Evolutionary conservation across 805 yeast species (phyloP).

Genomic region (Wilhelminamyces savonicus): DNA sequence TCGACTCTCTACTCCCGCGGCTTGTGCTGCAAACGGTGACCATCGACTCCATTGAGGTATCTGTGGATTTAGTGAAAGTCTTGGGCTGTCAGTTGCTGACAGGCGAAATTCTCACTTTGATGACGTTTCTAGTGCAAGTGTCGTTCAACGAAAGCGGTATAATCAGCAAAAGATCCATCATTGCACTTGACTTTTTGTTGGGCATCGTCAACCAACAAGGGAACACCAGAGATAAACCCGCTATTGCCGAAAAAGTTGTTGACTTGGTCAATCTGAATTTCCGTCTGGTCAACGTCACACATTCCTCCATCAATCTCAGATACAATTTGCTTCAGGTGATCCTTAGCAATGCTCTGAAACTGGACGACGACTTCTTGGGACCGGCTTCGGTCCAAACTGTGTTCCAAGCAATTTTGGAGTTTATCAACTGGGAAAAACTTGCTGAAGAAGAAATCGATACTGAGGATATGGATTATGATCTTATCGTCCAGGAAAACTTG

Average conservation of each 20-base stretch:
- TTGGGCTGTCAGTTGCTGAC: conserved; percentile 37
- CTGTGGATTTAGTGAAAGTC: conserved; percentile 48
- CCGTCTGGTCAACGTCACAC: no score
- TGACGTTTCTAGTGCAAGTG: conserved; percentile 25
- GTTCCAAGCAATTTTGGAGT: conserved; percentile 2
- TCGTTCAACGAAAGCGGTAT: conserved; percentile 37
- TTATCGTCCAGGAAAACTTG: conserved; percentile 36
- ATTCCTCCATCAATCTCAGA: no score
- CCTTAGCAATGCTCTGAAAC: no score
- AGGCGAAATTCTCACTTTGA: conserved; percentile 24
- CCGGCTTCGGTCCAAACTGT: conserved; percentile 1
- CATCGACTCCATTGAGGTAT: conserved; percentile 56
- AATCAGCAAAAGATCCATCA: conserved; percentile 43
- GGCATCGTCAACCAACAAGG: no score
- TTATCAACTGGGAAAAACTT: conserved; percentile 3
- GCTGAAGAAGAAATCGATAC: conserved; percentile 5
- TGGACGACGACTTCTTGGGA: no score
- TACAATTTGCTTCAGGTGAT: conserved; percentile 7
- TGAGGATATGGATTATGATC: conserved; percentile 40
- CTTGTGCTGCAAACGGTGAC: conserved; percentile 27
- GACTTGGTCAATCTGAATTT: no score
- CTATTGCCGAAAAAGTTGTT: no score
- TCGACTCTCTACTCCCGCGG: conserved; percentile 33
- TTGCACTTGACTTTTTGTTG: conserved; percentile 41
- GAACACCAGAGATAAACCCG: no score